Conservation (phyloP, 208 protist species). For the Angomonas ambiguus region DNA sequence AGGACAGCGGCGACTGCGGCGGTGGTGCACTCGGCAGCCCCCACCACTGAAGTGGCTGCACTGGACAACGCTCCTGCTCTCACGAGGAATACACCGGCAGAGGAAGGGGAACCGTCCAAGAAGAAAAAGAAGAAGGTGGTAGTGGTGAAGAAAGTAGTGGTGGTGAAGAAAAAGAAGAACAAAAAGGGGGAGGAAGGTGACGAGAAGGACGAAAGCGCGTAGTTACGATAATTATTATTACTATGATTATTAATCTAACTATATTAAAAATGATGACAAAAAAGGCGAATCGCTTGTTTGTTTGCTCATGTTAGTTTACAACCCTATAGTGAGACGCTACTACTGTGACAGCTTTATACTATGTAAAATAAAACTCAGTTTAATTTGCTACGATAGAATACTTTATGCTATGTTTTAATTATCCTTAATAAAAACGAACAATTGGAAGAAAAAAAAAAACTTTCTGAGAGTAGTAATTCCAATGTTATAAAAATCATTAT, state of each 20-base stretch:
- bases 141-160: background rate
- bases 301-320: too few relatives aligned
- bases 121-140: constrained; percentile 8
- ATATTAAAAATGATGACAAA: background rate
- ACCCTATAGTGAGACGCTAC: too few relatives aligned
- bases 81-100: background rate
- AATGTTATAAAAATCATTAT: too few relatives aligned
- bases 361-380: too few relatives aligned
- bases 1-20: background rate
- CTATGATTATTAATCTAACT: background rate
- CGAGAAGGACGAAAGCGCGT: too few relatives aligned
- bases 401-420: too few relatives aligned
- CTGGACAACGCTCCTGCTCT: background rate
- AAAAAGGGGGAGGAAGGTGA: background rate
- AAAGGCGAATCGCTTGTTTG: background rate
- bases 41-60: background rate
- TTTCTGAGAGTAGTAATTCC: too few relatives aligned
- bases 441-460: too few relatives aligned
- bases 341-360: too few relatives aligned
- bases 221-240: constrained; percentile 17
- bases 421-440: too few relatives aligned
- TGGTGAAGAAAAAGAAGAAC: background rate
- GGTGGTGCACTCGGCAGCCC: background rate
- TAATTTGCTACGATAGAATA: too few relatives aligned
- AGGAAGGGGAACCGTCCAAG: constrained; percentile 7